A percentile compares a stretch with the other conserved stretches of the same genome.
Evolutionary conservation across 495 filamentous ascomycete genomes (phyloP).

Genomic region (Bacidia rubella): DNA sequence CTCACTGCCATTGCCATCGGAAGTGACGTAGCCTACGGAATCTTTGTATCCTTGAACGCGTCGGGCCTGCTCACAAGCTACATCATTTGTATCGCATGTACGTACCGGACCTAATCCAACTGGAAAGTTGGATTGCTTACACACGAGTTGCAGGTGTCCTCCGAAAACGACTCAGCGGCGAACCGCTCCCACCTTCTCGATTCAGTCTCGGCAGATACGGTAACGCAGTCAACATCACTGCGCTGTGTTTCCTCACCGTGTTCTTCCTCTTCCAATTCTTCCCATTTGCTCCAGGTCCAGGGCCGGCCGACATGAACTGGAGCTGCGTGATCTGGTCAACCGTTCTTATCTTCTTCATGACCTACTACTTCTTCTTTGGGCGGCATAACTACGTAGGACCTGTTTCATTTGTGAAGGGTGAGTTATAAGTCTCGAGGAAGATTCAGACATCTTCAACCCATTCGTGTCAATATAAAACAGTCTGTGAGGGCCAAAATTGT

Average conservation of each 20-base stretch:
- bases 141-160: slow-evolving; percentile 13
- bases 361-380: slow-evolving; percentile 20
- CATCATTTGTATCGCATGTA: slow-evolving; percentile 27
- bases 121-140: background rate
- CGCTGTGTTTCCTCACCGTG: slow-evolving; percentile 25
- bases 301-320: slow-evolving; percentile 21
- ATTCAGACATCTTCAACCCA: too few relatives aligned
- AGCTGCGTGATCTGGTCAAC: slow-evolving; percentile 19
- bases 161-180: slow-evolving; percentile 18
- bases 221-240: slow-evolving; percentile 26
- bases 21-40: slow-evolving; percentile 25
- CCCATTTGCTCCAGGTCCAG: slow-evolving; percentile 22
- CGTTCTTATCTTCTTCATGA: slow-evolving; percentile 17
- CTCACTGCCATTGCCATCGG: slow-evolving; percentile 24
- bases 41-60: slow-evolving; percentile 24
- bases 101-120: slow-evolving; percentile 13
- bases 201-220: slow-evolving; percentile 30
- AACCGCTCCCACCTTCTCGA: slow-evolving; percentile 24
- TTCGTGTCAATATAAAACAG: too few relatives aligned
- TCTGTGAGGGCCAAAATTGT: too few relatives aligned
- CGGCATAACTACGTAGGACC: slow-evolving; percentile 18
- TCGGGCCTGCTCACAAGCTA: slow-evolving; percentile 24
- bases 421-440: slow-evolving; percentile 4
- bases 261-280: slow-evolving; percentile 30
- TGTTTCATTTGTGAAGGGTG: slow-evolving; percentile 7